phyloP scores from a whole-genome alignment of 225 moss, liverwort and hornwort species.

The Ulota crispa region DNA sequence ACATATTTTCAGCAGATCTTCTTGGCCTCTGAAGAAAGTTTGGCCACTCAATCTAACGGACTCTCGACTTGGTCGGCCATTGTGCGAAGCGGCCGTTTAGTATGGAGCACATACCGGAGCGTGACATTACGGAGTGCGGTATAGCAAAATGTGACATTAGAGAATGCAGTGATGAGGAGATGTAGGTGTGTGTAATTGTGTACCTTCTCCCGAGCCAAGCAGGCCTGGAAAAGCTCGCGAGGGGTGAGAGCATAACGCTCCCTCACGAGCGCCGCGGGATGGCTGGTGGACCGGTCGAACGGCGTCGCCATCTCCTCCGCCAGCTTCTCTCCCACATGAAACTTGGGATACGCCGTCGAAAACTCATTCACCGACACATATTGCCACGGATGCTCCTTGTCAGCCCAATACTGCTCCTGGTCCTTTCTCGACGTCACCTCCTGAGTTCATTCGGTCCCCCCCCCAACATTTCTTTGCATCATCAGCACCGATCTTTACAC shows the following conservation, averaged over 20 bases:
- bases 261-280: conserved; percentile 73
- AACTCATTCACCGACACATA: conserved; percentile 60
- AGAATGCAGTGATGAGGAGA: no score
- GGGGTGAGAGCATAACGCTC: conserved; percentile 63
- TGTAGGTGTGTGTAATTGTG: no score
- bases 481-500: neutral
- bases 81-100: no score
- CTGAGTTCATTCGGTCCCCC: conserved; percentile 21
- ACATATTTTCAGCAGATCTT: no score
- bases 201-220: conserved; percentile 60
- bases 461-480: neutral
- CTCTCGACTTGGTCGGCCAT: no score
- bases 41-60: no score
- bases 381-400: conserved; percentile 39
- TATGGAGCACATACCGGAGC: no score
- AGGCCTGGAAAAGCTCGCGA: conserved; percentile 68
- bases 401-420: conserved; percentile 77
- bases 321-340: conserved; percentile 60
- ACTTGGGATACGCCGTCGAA: conserved; percentile 43
- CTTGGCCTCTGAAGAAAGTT: no score
- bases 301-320: conserved; percentile 47
- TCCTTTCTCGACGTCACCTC: conserved; percentile 86
- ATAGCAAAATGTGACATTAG: no score
- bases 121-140: no score
- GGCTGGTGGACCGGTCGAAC: conserved; percentile 57